These are phyloP conservation scores for Malassezia pachydermatis DNA, from an alignment of 1,284 basidiomycete species.

Conservation along the genomic window DNA sequence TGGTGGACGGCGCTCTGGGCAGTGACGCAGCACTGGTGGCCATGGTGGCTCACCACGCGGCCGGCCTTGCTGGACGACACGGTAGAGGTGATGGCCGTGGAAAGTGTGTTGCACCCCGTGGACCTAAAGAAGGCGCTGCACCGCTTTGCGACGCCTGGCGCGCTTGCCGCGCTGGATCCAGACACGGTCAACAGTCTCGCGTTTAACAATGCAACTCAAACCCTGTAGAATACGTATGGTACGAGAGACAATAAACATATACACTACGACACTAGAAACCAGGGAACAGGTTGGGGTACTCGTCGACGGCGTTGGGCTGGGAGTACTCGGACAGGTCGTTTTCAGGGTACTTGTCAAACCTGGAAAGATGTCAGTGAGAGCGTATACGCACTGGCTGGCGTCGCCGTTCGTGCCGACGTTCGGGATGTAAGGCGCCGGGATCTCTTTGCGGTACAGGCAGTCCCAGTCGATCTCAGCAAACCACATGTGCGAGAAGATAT, in stretches of 20 bases:
- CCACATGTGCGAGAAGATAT: conserved; percentile 94
- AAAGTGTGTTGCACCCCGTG: conserved; percentile 52
- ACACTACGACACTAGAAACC: conserved; percentile 27
- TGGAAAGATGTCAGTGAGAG: background rate
- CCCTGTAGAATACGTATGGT: background rate
- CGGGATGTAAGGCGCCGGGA: conserved; percentile 90
- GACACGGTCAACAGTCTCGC: conserved; percentile 43
- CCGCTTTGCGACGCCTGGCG: conserved; percentile 55
- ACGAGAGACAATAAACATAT: background rate
- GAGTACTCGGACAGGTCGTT: conserved; percentile 40
- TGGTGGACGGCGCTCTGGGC: conserved; percentile 25
- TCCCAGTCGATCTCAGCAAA: conserved; percentile 94
- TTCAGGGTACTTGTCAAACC: conserved; percentile 40
- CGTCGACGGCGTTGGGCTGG: conserved; percentile 31
- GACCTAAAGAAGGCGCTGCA: conserved; percentile 67
- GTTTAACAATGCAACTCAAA: conserved; percentile 46
- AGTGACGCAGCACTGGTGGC: conserved; percentile 26
- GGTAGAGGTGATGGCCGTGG: conserved; percentile 47
- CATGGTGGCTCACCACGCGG: conserved; percentile 27
- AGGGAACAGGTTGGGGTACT: conserved; percentile 36
- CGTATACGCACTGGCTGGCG: conserved; percentile 36
- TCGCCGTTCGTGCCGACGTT: conserved; percentile 49
- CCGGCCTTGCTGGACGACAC: background rate
- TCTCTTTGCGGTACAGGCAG: conserved; percentile 69
- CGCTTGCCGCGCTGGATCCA: conserved; percentile 50